A percentile compares a stretch with the other conserved stretches of the same genome.
Conservation (phyloP, 2,329 filamentous ascomycete genomes). For the Monosporascus sp. region DNA sequence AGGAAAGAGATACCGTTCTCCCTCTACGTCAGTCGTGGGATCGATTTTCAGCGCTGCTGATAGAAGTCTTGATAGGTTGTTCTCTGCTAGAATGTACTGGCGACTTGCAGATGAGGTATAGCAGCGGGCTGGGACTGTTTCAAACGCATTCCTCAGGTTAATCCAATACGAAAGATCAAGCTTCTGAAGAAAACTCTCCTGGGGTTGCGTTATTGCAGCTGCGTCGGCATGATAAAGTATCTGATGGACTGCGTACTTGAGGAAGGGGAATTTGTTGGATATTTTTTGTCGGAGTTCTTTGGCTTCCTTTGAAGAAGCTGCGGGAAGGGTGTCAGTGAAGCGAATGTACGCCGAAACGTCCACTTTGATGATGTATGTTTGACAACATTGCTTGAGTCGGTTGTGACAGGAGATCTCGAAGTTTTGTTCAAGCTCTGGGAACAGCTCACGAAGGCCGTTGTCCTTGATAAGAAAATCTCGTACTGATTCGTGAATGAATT, state of each 20-base stretch:
- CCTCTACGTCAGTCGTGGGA: neutral
- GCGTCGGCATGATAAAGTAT: slow-evolving; percentile 37
- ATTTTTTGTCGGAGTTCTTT: slow-evolving; percentile 14
- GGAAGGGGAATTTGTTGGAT: slow-evolving; percentile 33
- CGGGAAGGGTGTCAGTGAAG: slow-evolving; percentile 5
- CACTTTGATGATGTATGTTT: slow-evolving; percentile 33
- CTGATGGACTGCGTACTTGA: slow-evolving; percentile 38
- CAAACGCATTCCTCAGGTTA: slow-evolving; percentile 23
- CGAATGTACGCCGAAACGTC: slow-evolving; percentile 7
- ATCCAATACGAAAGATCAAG: slow-evolving; percentile 28
- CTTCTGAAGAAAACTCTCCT: slow-evolving; percentile 25
- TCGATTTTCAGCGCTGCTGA: neutral
- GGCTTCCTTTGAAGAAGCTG: slow-evolving; percentile 9
- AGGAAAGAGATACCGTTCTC: slow-evolving; percentile 1
- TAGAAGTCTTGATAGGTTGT: slow-evolving; percentile 5
- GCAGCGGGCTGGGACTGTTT: slow-evolving; percentile 17
- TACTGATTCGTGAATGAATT: slow-evolving; percentile 51
- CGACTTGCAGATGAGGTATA: slow-evolving; percentile 21
- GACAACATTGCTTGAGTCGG: slow-evolving; percentile 39
- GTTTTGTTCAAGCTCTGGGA: slow-evolving; percentile 26
- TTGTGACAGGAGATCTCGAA: slow-evolving; percentile 35
- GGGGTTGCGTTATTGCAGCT: slow-evolving; percentile 23
- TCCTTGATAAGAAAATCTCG: slow-evolving; percentile 40
- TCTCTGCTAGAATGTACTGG: slow-evolving; percentile 32
- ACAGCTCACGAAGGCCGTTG: slow-evolving; percentile 21